Percentiles rank a stretch among this genome's conserved stretches.
Evolutionary conservation across 257 asterid genomes (phyloP).

Genomic region (Lavandula angustifolia): DNA sequence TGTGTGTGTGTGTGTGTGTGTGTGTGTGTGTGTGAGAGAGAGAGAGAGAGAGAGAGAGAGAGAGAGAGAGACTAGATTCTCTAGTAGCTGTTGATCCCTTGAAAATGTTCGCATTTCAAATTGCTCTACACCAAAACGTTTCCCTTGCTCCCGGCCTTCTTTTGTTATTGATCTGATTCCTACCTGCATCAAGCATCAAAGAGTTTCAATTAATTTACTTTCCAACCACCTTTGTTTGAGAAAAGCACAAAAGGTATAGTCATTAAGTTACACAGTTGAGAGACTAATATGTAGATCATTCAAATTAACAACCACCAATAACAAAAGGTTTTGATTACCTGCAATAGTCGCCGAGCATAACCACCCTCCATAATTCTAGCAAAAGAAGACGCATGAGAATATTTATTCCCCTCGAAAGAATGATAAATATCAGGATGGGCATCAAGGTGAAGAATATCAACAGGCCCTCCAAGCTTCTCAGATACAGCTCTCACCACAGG

Average conservation of each 20-base stretch:
- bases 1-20: neutral
- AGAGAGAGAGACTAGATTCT: conserved; percentile 70
- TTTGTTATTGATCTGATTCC: conserved; percentile 90
- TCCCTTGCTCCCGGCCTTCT: conserved; percentile 99
- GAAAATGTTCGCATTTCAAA: conserved; percentile 95
- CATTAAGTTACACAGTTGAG: neutral
- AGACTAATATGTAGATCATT: neutral
- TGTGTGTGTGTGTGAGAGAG: neutral
- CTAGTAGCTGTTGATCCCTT: conserved; percentile 65
- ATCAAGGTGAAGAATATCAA: conserved; percentile 96
- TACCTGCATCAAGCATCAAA: conserved; percentile 57
- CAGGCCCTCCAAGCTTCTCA: conserved; percentile 96
- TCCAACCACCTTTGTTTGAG: neutral
- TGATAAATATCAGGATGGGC: conserved; percentile 98
- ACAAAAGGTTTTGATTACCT: conserved; percentile 46
- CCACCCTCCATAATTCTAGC: conserved; percentile 99
- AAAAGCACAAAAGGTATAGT: neutral
- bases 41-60: conserved; percentile 2
- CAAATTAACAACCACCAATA: too few species aligned
- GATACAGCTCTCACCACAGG: conserved; percentile 98
- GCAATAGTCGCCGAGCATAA: conserved; percentile 89
- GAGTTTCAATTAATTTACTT: conserved; percentile 11
- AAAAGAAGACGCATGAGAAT: conserved; percentile 96
- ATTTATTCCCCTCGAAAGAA: conserved; percentile 89
- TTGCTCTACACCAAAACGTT: conserved; percentile 96